Evolutionary conservation across 169 alveolate species (phyloP).

Genomic region (Plasmodium sp.): DNA sequence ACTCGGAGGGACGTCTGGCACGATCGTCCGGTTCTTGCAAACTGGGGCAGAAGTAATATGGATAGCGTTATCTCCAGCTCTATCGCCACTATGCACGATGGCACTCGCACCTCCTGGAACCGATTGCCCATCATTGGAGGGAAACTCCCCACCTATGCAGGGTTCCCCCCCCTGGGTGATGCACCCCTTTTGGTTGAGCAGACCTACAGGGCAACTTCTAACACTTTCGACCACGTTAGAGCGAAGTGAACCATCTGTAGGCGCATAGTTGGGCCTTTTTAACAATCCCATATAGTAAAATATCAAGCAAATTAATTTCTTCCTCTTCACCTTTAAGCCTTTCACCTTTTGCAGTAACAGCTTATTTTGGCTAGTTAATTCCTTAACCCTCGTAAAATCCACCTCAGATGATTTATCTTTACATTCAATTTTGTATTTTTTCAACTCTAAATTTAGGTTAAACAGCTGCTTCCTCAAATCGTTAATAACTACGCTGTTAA

Average conservation of each 20-base stretch:
- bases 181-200: background rate
- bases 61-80: background rate
- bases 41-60: background rate
- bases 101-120: background rate
- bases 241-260: background rate
- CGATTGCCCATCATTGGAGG: background rate
- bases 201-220: background rate
- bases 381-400: slow-evolving; percentile 9
- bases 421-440: slow-evolving; percentile 40
- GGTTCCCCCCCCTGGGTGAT: background rate
- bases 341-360: slow-evolving; percentile 20
- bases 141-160: background rate
- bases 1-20: background rate
- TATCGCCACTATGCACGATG: background rate
- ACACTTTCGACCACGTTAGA: background rate
- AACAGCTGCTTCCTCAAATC: slow-evolving; percentile 37
- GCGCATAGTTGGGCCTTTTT: background rate
- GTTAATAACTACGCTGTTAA: slow-evolving; percentile 23
- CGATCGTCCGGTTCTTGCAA: background rate
- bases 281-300: slow-evolving; percentile 33
- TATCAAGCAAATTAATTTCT: slow-evolving; percentile 31
- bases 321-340: slow-evolving; percentile 13
- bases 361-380: slow-evolving; percentile 21
- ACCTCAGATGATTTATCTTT: slow-evolving; percentile 4
- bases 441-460: slow-evolving; percentile 28